Conservation (phyloP, 2,329 filamentous ascomycete species). For the Nemania diffusa region DNA sequence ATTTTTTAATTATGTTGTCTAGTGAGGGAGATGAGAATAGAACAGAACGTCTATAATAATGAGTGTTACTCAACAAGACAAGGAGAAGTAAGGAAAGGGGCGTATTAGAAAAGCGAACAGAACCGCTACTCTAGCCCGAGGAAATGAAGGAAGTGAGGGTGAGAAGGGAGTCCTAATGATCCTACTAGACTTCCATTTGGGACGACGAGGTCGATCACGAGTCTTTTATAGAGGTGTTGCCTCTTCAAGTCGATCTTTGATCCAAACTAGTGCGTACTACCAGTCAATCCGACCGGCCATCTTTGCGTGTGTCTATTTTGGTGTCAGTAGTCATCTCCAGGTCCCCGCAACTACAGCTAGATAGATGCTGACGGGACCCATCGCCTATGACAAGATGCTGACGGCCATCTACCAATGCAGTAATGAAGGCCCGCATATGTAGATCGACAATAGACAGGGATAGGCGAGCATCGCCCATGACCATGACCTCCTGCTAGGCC, state of each 20-base stretch:
- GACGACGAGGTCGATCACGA: conserved; percentile 17
- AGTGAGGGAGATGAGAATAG: conserved; percentile 20
- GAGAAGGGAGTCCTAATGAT: conserved; percentile 30
- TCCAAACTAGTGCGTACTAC: neutral
- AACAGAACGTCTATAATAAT: conserved; percentile 4
- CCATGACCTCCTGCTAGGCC: conserved; percentile 18
- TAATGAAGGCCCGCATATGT: conserved; percentile 8
- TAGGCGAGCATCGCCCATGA: conserved; percentile 15
- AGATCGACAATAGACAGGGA: conserved; percentile 20
- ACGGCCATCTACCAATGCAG: conserved; percentile 28
- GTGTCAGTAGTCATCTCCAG: conserved; percentile 35
- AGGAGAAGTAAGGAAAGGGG: neutral
- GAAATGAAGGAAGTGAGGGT: conserved; percentile 20
- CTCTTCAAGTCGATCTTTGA: conserved; percentile 8
- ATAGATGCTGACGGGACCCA: conserved; percentile 35
- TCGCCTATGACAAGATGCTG: conserved; percentile 28
- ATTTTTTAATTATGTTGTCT: conserved; percentile 19
- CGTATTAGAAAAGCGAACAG: conserved; percentile 25
- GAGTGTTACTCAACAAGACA: conserved; percentile 2
- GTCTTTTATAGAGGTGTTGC: conserved; percentile 36
- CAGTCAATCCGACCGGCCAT: conserved; percentile 7
- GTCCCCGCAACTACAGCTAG: conserved; percentile 26
- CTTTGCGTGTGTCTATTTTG: conserved; percentile 30
- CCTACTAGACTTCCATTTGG: neutral
- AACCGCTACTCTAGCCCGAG: conserved; percentile 22